Evolutionary conservation across 192 early-diverging fungal genomes (phyloP).

Genomic region (Piromyces finnis): DNA sequence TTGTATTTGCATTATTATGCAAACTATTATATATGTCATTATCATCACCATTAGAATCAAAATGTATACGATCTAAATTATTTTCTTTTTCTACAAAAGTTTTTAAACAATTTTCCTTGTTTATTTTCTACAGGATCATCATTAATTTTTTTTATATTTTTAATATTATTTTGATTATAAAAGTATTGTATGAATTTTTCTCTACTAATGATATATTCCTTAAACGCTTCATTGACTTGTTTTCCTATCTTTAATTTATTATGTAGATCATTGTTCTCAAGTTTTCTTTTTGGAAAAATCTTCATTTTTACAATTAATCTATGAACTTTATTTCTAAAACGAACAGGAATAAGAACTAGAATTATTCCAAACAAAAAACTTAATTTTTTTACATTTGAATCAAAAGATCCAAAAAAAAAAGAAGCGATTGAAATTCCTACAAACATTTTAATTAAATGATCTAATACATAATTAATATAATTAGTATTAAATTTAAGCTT

Average conservation of each 20-base stretch:
- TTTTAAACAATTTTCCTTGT: too few relatives aligned
- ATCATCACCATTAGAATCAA: not conserved
- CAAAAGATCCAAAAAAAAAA: not conserved
- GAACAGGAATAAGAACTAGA: not conserved
- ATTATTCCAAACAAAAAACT: not conserved
- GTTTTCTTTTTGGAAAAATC: not conserved
- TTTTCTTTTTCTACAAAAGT: too few relatives aligned
- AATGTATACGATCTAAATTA: too few relatives aligned
- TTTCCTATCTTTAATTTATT: not conserved
- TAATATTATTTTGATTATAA: too few relatives aligned
- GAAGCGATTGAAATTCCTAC: not conserved
- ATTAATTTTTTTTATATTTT: too few relatives aligned
- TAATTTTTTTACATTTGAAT: not conserved
- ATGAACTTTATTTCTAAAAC: not conserved
- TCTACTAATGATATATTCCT: not conserved
- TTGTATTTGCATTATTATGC: too few relatives aligned
- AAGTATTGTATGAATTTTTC: too few relatives aligned
- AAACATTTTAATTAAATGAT: not conserved
- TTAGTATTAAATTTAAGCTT: not conserved
- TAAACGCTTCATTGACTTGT: not conserved
- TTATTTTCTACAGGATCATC: too few relatives aligned
- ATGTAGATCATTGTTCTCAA: not conserved
- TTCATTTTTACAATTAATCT: not conserved
- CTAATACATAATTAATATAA: not conserved
- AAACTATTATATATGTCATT: not conserved